phyloP scores from a whole-genome alignment of 495 filamentous ascomycete species.

The Penicillium herquei region DNA sequence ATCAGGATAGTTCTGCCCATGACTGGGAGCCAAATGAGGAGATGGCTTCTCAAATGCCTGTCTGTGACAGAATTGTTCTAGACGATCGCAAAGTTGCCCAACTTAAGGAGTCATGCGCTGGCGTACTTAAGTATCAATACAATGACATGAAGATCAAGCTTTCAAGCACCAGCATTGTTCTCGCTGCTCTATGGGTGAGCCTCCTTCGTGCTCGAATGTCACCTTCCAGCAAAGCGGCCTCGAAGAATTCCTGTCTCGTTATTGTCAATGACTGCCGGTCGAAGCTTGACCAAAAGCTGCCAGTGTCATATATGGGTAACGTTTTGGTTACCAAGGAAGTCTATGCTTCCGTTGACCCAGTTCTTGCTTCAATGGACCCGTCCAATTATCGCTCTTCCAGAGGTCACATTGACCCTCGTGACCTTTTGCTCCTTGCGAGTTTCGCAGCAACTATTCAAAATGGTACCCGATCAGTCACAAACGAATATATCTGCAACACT shows the following conservation, averaged over 20 bases:
- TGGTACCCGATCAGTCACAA: neutral
- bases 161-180: no score
- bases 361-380: neutral
- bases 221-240: neutral
- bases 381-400: neutral
- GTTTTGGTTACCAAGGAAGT: neutral
- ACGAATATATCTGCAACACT: neutral
- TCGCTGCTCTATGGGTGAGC: no score
- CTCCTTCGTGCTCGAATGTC: neutral
- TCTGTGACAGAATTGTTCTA: no score
- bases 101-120: no score
- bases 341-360: neutral
- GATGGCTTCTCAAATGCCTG: no score
- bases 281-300: neutral
- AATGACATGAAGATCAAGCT: no score
- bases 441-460: neutral
- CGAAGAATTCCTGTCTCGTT: neutral
- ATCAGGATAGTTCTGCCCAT: no score
- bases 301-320: neutral
- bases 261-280: neutral
- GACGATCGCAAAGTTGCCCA: no score
- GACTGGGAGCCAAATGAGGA: no score
- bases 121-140: no score
- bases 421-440: neutral
- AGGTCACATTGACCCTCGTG: neutral